These are phyloP conservation scores for Leptomonas pyrrhocoris DNA, from an alignment of 208 protist genomes.

Conservation along the genomic window DNA sequence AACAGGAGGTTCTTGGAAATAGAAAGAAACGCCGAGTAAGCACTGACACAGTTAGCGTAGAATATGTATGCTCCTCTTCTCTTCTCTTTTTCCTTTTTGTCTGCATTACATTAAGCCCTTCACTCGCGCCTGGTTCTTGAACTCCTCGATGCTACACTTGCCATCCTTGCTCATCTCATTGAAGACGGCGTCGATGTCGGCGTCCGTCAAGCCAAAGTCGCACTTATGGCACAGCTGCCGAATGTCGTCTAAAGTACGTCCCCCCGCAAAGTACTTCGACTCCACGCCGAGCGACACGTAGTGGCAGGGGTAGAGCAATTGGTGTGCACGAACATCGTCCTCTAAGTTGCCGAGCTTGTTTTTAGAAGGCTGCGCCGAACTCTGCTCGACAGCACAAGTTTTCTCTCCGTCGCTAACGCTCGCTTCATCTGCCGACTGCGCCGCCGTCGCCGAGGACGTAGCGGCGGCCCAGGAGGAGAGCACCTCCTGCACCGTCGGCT, in stretches of 20 bases:
- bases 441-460: neutral
- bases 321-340: slow-evolving; percentile 68
- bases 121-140: slow-evolving; percentile 79
- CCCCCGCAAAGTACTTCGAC: slow-evolving; percentile 84
- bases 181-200: slow-evolving; percentile 77
- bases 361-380: slow-evolving; percentile 11
- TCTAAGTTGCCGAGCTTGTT: slow-evolving; percentile 29
- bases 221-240: slow-evolving; percentile 69
- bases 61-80: too few species aligned
- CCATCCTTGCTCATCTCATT: slow-evolving; percentile 44
- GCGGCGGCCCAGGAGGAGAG: slow-evolving; percentile 58
- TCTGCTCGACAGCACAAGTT: neutral
- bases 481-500: slow-evolving; percentile 54
- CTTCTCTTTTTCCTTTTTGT: too few species aligned
- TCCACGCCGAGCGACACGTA: slow-evolving; percentile 81
- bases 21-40: too few species aligned
- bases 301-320: slow-evolving; percentile 84
- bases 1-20: too few species aligned
- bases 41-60: too few species aligned
- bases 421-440: neutral
- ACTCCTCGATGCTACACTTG: slow-evolving; percentile 83
- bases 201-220: slow-evolving; percentile 68
- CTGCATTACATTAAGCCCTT: slow-evolving; percentile 65
- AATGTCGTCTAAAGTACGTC: slow-evolving; percentile 64
- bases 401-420: neutral